A percentile compares a stretch with the other conserved stretches of the same genome.
phyloP scores from a whole-genome alignment of 345 rosid species.

The Aethionema arabicum region DNA sequence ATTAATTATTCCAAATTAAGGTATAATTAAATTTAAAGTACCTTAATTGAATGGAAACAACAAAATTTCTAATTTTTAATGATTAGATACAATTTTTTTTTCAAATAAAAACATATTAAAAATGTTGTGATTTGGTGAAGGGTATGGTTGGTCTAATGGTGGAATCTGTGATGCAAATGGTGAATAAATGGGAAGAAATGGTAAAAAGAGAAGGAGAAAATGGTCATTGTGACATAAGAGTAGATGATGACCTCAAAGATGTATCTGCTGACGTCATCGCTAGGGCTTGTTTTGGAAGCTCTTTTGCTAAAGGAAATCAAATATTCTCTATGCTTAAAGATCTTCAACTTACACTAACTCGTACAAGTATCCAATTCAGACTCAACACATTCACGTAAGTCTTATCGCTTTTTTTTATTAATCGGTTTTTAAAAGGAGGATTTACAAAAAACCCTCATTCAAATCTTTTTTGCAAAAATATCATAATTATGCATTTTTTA shows the following conservation, averaged over 20 bases:
- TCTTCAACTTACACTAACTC: constrained; percentile 51
- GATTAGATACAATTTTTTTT: too few relatives aligned
- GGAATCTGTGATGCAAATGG: constrained; percentile 45
- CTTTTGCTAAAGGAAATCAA: constrained; percentile 52
- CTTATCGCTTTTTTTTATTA: too few relatives aligned
- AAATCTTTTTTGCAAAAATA: too few relatives aligned
- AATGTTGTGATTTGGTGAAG: constrained; percentile 39
- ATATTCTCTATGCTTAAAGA: constrained; percentile 56
- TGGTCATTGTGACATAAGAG: constrained; percentile 41
- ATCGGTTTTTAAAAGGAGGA: too few relatives aligned
- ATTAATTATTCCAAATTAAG: too few relatives aligned
- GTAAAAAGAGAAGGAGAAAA: constrained; percentile 33
- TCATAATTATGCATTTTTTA: too few relatives aligned
- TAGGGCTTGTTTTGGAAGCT: constrained; percentile 62
- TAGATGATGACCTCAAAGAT: constrained; percentile 48
- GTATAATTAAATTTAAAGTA: too few relatives aligned
- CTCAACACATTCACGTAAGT: constrained; percentile 40
- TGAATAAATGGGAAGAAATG: constrained; percentile 54
- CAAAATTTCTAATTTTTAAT: too few relatives aligned
- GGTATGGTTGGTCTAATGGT: constrained; percentile 73
- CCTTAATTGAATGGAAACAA: too few relatives aligned
- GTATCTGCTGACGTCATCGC: constrained; percentile 65
- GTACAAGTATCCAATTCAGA: constrained; percentile 37
- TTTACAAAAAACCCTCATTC: too few relatives aligned
- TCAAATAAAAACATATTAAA: too few relatives aligned